A percentile compares a stretch with the other conserved stretches of the same genome.
Evolutionary conservation across 441 rosid genomes (phyloP).

Genomic region (Mallotus repandus): DNA sequence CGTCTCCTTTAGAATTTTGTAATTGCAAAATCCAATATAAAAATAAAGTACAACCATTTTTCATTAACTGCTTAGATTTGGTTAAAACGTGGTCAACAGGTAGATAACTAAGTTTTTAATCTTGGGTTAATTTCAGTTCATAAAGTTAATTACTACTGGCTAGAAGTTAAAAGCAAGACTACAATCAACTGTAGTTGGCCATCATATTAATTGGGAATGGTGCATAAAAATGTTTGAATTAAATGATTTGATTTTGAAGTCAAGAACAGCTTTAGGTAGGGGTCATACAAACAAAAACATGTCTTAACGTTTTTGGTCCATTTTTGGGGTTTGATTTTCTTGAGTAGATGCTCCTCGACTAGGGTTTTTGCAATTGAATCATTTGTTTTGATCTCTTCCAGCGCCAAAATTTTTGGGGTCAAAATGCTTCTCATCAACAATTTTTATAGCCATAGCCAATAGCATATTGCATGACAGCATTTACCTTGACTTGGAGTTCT

Average conservation of each 20-base stretch:
- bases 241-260: conserved; percentile 24
- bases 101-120: neutral
- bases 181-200: neutral
- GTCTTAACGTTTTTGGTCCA: conserved; percentile 17
- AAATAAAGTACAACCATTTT: conserved; percentile 16
- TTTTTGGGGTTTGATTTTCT: conserved; percentile 1
- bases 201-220: conserved; percentile 40
- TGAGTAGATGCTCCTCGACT: conserved; percentile 60
- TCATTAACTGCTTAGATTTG: conserved; percentile 12
- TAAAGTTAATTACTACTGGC: neutral
- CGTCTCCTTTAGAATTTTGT: conserved; percentile 26
- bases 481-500: conserved; percentile 2
- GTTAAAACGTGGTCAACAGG: neutral
- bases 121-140: neutral
- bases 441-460: too few species aligned
- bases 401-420: conserved; percentile 20
- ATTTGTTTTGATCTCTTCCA: conserved; percentile 10
- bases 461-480: neutral
- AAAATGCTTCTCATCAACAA: neutral
- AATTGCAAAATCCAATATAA: conserved; percentile 5
- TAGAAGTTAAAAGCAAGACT: neutral
- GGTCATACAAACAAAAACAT: conserved; percentile 12
- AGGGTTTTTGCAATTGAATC: conserved; percentile 28
- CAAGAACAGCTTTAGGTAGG: conserved; percentile 23
- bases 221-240: conserved; percentile 19